Evolutionary conservation across 2,329 filamentous ascomycete species (phyloP).

Genomic region (Emmonsiellopsis sp.): DNA sequence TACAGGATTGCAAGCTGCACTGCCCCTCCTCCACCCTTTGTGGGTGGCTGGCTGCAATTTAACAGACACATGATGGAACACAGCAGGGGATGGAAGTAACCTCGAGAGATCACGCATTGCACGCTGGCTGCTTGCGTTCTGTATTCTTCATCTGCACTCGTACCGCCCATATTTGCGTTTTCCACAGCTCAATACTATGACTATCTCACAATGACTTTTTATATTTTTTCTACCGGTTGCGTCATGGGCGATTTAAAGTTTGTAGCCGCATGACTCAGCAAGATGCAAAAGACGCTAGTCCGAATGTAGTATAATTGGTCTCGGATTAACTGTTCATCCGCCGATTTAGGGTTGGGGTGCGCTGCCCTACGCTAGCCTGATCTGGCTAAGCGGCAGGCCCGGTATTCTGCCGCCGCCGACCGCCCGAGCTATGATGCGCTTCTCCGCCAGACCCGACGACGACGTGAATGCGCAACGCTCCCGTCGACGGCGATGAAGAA

Average conservation of each 20-base stretch:
- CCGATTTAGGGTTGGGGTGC: not conserved
- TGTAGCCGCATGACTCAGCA: not conserved
- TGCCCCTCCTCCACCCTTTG: not conserved
- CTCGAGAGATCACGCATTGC: not conserved
- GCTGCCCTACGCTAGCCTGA: not conserved
- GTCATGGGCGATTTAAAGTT: not conserved
- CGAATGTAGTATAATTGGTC: not conserved
- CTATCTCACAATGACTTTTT: too few relatives aligned
- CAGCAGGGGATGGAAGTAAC: not conserved
- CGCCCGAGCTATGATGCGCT: constrained; percentile 1
- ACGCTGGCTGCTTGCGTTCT: not conserved
- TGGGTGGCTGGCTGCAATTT: not conserved
- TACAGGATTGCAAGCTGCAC: not conserved
- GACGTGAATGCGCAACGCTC: not conserved
- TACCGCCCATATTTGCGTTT: not conserved
- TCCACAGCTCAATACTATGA: too few relatives aligned
- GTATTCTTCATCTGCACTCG: not conserved
- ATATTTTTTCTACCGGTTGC: too few relatives aligned
- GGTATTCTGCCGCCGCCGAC: not conserved
- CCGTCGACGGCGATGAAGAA: too few relatives aligned
- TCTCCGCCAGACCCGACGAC: not conserved
- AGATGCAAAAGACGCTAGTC: not conserved
- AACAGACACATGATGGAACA: not conserved
- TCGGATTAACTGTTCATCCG: constrained; percentile 3
- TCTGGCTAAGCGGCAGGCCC: not conserved